These are phyloP conservation scores for Mucor mucedo DNA, from an alignment of 371 early-diverging fungal species.

Conservation along the genomic window DNA sequence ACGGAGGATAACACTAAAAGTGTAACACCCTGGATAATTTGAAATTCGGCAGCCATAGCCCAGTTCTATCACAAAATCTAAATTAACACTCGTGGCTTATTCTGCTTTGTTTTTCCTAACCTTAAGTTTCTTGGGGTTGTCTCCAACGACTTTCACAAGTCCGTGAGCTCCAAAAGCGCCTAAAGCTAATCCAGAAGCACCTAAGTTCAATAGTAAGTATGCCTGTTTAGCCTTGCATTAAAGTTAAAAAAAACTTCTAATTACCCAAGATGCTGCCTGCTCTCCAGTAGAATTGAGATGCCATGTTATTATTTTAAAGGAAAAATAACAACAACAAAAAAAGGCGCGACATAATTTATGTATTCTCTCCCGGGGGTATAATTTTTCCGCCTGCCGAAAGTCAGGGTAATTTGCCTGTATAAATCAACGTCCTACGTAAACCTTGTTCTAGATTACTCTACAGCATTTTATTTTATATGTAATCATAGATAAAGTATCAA, in stretches of 20 bases:
- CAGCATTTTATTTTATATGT: too few relatives aligned
- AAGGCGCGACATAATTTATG: too few relatives aligned
- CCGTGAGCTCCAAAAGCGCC: conserved; percentile 85
- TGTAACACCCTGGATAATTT: conserved; percentile 70
- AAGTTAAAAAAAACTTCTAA: background rate
- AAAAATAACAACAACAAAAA: too few relatives aligned
- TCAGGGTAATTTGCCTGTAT: too few relatives aligned
- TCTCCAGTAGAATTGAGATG: conserved; percentile 57
- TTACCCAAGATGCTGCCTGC: conserved; percentile 59
- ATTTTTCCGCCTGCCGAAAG: too few relatives aligned
- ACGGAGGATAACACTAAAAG: conserved; percentile 62
- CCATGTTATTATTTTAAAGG: conserved; percentile 27
- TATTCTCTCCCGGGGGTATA: too few relatives aligned
- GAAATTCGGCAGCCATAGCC: conserved; percentile 71
- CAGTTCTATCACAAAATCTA: conserved; percentile 49
- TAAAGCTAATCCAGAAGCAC: conserved; percentile 70
- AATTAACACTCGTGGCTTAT: background rate
- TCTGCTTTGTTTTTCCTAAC: conserved; percentile 11
- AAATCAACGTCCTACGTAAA: too few relatives aligned
- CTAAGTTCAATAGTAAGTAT: conserved; percentile 34
- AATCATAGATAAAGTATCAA: too few relatives aligned
- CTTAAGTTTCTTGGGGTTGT: conserved; percentile 60
- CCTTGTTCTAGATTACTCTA: too few relatives aligned
- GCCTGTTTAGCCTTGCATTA: background rate
- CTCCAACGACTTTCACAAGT: conserved; percentile 66